Percentiles rank a stretch among this genome's conserved stretches.
These are phyloP conservation scores for Phaeosphaeria sp. DNA, from an alignment of 2,329 filamentous ascomycete genomes.

Conservation along the genomic window DNA sequence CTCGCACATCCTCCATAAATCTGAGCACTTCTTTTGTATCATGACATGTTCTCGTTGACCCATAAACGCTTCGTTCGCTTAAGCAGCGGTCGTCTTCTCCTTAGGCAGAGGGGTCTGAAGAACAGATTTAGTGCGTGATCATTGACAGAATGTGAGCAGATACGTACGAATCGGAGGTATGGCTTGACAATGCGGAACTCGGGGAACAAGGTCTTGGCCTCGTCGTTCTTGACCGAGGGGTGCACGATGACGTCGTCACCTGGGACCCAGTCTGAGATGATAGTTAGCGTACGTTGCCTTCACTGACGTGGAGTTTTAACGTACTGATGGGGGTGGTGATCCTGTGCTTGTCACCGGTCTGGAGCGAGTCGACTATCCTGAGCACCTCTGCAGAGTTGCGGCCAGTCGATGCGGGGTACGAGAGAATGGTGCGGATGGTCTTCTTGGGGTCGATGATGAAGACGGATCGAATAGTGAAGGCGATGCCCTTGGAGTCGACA, in stretches of 20 bases:
- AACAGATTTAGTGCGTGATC: not conserved
- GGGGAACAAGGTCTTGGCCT: conserved; percentile 65
- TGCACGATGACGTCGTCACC: conserved; percentile 68
- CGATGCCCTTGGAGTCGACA: conserved; percentile 62
- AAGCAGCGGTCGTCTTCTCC: conserved; percentile 61
- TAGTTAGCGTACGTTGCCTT: not conserved
- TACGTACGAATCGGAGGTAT: conserved; percentile 59
- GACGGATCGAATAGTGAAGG: conserved; percentile 70
- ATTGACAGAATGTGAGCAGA: not conserved
- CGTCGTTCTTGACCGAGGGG: conserved; percentile 63
- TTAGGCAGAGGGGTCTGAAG: conserved; percentile 60
- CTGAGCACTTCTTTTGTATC: conserved; percentile 11
- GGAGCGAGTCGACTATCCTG: conserved; percentile 59
- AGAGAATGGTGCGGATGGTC: conserved; percentile 67
- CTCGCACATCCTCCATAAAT: conserved; percentile 26
- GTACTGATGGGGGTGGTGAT: conserved; percentile 64
- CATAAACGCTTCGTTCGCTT: not conserved
- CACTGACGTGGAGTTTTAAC: too few species aligned
- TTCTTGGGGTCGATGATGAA: conserved; percentile 71
- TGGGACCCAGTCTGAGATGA: conserved; percentile 57
- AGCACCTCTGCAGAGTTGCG: conserved; percentile 62
- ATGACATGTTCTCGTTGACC: not conserved
- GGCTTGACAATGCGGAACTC: conserved; percentile 68
- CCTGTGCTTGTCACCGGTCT: conserved; percentile 65
- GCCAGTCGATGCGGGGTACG: conserved; percentile 68